Conservation (phyloP, 257 asterid species). For the Scutellaria minor region DNA sequence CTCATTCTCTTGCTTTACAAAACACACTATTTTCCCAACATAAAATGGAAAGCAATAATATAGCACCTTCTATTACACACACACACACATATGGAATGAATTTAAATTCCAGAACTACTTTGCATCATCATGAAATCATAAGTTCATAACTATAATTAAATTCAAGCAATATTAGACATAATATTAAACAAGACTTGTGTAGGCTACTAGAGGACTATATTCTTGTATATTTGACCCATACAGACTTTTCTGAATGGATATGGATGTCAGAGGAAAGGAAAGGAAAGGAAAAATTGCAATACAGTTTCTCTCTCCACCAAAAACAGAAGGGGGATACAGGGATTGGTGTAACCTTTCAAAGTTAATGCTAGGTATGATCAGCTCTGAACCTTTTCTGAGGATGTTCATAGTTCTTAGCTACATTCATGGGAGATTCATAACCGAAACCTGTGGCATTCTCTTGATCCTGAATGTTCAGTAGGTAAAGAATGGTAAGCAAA, state of each 20-base stretch:
- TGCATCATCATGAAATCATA: constrained; percentile 13
- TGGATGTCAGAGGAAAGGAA: not conserved
- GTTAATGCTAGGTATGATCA: constrained; percentile 38
- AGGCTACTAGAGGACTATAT: constrained; percentile 7
- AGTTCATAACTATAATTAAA: constrained; percentile 17
- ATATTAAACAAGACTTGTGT: not conserved
- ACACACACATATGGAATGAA: too few relatives aligned
- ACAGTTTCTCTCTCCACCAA: constrained; percentile 23
- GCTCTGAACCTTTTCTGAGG: constrained; percentile 55
- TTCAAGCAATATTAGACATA: not conserved
- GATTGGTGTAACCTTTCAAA: not conserved
- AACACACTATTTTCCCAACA: too few relatives aligned
- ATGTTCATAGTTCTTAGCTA: constrained; percentile 37
- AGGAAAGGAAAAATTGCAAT: not conserved
- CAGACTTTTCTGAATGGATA: constrained; percentile 25
- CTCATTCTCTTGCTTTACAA: not conserved
- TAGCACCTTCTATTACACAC: too few relatives aligned
- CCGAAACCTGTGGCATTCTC: constrained; percentile 39
- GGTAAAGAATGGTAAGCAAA: not conserved
- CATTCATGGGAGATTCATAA: constrained; percentile 33
- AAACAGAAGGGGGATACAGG: constrained; percentile 22
- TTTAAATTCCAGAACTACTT: too few relatives aligned
- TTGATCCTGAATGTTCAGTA: constrained; percentile 28
- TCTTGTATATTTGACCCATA: constrained; percentile 8
- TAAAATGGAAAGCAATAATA: too few relatives aligned